These are phyloP conservation scores for Trametes coccinea DNA, from an alignment of 768 basidiomycete species.

Conservation along the genomic window DNA sequence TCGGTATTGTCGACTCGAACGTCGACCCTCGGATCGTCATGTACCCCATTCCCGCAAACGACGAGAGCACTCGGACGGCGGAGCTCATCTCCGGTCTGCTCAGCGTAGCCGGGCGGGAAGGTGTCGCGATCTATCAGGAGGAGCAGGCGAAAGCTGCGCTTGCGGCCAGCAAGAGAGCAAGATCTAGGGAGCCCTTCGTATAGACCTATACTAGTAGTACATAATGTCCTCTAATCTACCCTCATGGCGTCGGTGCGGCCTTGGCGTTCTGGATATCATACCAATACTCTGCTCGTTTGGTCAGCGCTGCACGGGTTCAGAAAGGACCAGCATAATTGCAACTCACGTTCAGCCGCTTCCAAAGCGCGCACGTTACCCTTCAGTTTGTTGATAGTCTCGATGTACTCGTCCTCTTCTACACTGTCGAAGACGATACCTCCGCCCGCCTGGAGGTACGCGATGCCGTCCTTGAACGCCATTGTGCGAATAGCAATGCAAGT, in stretches of 20 bases:
- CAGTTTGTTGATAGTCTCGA: conserved; percentile 95
- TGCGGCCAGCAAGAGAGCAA: conserved; percentile 6
- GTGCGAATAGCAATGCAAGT: conserved; percentile 99
- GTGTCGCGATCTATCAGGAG: conserved; percentile 48
- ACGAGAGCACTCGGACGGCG: conserved; percentile 88
- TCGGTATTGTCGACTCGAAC: conserved; percentile 94
- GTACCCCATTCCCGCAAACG: conserved; percentile 98
- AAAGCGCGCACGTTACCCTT: conserved; percentile 84
- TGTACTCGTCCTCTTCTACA: conserved; percentile 95
- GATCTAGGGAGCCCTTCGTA: conserved; percentile 10
- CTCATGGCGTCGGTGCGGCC: conserved; percentile 8
- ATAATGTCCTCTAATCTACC: conserved; percentile 21
- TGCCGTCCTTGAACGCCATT: conserved; percentile 93
- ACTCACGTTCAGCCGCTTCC: conserved; percentile 85
- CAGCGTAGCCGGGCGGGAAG: conserved; percentile 84
- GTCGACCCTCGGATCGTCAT: conserved; percentile 95
- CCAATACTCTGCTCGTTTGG: conserved; percentile 59
- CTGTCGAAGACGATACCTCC: conserved; percentile 98
- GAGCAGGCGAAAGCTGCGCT: conserved; percentile 25
- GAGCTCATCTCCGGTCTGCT: conserved; percentile 90
- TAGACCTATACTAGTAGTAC: conserved; percentile 20
- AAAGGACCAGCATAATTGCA: neutral
- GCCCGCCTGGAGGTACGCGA: conserved; percentile 91
- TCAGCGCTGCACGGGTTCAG: conserved; percentile 21
- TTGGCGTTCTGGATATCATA: conserved; percentile 53